phyloP scores from a whole-genome alignment of 495 filamentous ascomycete species.

The Sphaerosporella brunnea region DNA sequence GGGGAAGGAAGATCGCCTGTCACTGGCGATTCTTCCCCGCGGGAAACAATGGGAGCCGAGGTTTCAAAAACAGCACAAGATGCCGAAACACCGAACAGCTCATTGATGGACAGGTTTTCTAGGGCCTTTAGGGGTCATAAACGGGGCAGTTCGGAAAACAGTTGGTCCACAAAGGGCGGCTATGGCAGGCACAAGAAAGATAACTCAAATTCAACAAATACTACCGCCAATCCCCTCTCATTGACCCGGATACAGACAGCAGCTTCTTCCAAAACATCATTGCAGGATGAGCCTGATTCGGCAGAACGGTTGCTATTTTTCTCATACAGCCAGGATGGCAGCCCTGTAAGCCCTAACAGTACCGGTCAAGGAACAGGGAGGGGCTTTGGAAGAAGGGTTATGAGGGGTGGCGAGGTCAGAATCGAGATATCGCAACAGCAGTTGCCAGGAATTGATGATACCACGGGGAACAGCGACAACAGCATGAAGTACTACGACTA shows the following conservation, averaged over 20 bases:
- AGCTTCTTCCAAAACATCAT: constrained; percentile 1
- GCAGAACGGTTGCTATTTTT: not conserved
- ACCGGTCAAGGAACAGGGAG: not conserved
- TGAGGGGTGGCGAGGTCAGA: constrained; percentile 22
- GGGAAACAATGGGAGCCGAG: constrained; percentile 6
- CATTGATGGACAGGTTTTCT: constrained; percentile 22
- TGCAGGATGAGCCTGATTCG: not conserved
- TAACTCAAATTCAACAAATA: constrained; percentile 5
- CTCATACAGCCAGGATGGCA: not conserved
- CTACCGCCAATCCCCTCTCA: constrained; percentile 5
- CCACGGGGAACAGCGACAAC: not conserved
- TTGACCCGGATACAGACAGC: too few species aligned
- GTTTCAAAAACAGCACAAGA: not conserved
- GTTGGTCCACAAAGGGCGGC: constrained; percentile 14
- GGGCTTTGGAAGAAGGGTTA: constrained; percentile 7
- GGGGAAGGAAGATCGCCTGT: constrained; percentile 2
- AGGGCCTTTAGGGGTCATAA: constrained; percentile 23
- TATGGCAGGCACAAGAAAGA: constrained; percentile 2
- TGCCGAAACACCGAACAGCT: constrained; percentile 13
- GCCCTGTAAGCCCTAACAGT: not conserved
- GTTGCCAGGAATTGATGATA: too few species aligned
- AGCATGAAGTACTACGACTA: constrained; percentile 7
- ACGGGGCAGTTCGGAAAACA: constrained; percentile 19
- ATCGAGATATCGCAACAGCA: constrained; percentile 16
- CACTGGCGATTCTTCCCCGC: not conserved